A percentile compares a stretch with the other conserved stretches of the same genome.
Conservation (phyloP, 805 yeast species). For the Kuraishia borneana region DNA sequence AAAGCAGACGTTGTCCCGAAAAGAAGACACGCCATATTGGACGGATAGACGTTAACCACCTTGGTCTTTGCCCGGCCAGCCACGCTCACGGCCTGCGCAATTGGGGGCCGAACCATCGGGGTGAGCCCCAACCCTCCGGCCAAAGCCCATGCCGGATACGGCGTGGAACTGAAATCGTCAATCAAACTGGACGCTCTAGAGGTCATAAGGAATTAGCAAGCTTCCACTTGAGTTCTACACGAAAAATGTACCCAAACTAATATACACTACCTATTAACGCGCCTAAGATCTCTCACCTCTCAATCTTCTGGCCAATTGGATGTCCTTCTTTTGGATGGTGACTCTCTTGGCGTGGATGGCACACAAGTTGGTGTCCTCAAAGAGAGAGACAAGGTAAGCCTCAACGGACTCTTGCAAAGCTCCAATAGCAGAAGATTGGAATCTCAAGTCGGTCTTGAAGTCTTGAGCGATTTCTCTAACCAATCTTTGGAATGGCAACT, state of each 20-base stretch:
- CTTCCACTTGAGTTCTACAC: too few species aligned
- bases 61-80: neutral
- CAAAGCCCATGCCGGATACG: slow-evolving; percentile 34
- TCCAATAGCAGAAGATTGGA: slow-evolving; percentile 95
- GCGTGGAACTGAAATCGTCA: slow-evolving; percentile 24
- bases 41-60: slow-evolving; percentile 16
- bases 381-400: slow-evolving; percentile 91
- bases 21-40: slow-evolving; percentile 29
- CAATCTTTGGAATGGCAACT: slow-evolving; percentile 94
- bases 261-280: slow-evolving; percentile 5
- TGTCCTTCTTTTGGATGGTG: slow-evolving; percentile 96
- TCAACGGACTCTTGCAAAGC: slow-evolving; percentile 98
- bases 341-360: slow-evolving; percentile 99
- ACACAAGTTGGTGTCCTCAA: slow-evolving; percentile 97
- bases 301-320: slow-evolving; percentile 94
- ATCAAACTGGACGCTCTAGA: neutral
- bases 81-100: neutral
- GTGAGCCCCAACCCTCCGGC: slow-evolving; percentile 24
- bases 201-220: neutral
- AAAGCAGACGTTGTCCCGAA: slow-evolving; percentile 54
- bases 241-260: slow-evolving; percentile 8
- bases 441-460: slow-evolving; percentile 86
- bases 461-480: slow-evolving; percentile 95
- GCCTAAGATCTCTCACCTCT: slow-evolving; percentile 88
- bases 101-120: slow-evolving; percentile 15